Evolutionary conservation across 129 eudicot species (phyloP), one percentile per base, ranked within the genome.

Genomic region (Saposhnikovia divaricata): DNA sequence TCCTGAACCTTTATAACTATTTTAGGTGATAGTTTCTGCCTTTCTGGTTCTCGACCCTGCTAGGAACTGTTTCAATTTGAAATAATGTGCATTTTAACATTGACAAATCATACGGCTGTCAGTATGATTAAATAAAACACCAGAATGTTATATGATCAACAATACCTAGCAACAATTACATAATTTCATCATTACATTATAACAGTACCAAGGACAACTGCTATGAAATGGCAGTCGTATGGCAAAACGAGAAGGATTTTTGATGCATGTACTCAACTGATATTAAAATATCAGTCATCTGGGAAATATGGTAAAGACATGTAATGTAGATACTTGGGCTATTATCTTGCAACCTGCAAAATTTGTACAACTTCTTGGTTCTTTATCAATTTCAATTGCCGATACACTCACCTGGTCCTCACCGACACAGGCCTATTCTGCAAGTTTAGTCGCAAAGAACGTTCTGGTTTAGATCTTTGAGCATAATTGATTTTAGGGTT

Each of bases 391-490:
- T 63, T 80, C 82, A 82, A 84, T 45, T 57, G 47, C 42, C 75
- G 77, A 84, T 72, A 82, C 63, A 81, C 82, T 72, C 85, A 68
- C 84, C 80, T 87, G 28, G 84, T 85, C 87, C 90, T 92, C 81
- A 84, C 89, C 19, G 91, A 87, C 27, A 87, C 80, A 18, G 87
- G 89, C 85, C 43, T 86, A 23, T 81, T 87, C 68, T 81, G 80
- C 45, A 78, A 46, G 59, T 77, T 82, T 16, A 76, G 70, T 63
- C 50, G 72, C 74, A 55, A 79, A 38, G 48, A 73, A 53, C 27
- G 69, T 45, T 85, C 71, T 45, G 25, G 70, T 39, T 39, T 77
- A 13, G 59, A 78, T 75, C 76, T 81, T 80, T 44, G 73, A 80
- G 59, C 63, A 38, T 80, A 77, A n/a, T 72, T 43, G 6, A 44